Evolutionary conservation across 2,329 filamentous ascomycete species (phyloP).

Genomic region (Trichothecium roseum): DNA sequence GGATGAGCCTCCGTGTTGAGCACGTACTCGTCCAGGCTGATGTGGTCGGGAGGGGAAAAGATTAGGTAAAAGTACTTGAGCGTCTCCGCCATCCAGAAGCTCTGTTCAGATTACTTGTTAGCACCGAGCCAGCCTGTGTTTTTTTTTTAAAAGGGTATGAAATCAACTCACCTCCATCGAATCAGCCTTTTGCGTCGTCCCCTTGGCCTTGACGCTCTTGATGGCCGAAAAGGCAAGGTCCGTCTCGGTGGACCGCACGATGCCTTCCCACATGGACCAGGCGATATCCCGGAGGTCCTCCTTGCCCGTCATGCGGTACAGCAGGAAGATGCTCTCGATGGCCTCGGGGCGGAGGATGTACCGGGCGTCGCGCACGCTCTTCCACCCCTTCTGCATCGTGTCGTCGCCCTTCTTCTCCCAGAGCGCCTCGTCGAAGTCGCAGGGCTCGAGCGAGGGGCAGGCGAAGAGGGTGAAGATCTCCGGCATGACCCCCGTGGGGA

Average conservation of each 20-base stretch:
- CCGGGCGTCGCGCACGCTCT: slow-evolving; percentile 40
- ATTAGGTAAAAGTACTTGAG: slow-evolving; percentile 68
- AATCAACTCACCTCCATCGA: slow-evolving; percentile 47
- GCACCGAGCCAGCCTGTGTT: no score
- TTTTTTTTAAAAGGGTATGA: no score
- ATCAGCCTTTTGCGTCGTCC: slow-evolving; percentile 33
- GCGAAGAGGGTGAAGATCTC: slow-evolving; percentile 44
- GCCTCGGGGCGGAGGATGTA: slow-evolving; percentile 67
- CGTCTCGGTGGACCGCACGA: slow-evolving; percentile 51
- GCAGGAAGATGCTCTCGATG: slow-evolving; percentile 70
- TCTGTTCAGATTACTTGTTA: slow-evolving; percentile 27
- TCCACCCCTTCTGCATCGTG: slow-evolving; percentile 41
- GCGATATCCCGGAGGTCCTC: slow-evolving; percentile 54
- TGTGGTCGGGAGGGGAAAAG: slow-evolving; percentile 51
- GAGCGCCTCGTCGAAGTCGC: slow-evolving; percentile 18
- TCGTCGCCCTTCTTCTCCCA: slow-evolving; percentile 15
- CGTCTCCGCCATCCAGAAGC: slow-evolving; percentile 64
- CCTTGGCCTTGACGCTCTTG: slow-evolving; percentile 40
- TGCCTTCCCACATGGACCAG: slow-evolving; percentile 62
- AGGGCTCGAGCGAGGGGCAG: slow-evolving; percentile 24
- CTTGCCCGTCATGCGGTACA: slow-evolving; percentile 65
- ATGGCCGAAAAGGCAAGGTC: slow-evolving; percentile 55
- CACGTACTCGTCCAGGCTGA: slow-evolving; percentile 61
- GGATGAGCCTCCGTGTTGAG: slow-evolving; percentile 46
- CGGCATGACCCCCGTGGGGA: slow-evolving; percentile 49